phyloP scores from a whole-genome alignment of 2,329 filamentous ascomycete genomes.

The Xylariales sp. region DNA sequence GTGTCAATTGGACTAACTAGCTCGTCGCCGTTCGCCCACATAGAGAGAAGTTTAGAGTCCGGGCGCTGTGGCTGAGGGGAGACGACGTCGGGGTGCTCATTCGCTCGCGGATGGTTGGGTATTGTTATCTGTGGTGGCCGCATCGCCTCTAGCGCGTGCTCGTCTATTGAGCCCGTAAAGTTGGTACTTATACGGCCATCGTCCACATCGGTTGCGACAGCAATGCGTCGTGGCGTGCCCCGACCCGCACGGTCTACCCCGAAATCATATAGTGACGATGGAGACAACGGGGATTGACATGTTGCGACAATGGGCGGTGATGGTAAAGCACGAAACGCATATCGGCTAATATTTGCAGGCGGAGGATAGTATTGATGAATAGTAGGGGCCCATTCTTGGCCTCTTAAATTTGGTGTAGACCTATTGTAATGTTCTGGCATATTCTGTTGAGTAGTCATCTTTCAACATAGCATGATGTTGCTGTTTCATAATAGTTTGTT shows the following conservation, averaged over 20 bases:
- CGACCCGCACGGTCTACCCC: constrained; percentile 25
- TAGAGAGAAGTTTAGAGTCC: constrained; percentile 36
- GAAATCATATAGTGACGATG: constrained; percentile 38
- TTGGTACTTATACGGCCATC: constrained; percentile 11
- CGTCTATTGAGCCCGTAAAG: constrained; percentile 33
- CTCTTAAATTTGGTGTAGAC: constrained; percentile 9
- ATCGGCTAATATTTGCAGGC: constrained; percentile 29
- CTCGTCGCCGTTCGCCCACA: constrained; percentile 33
- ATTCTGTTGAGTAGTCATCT: constrained; percentile 13
- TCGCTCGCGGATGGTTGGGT: constrained; percentile 2
- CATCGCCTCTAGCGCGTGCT: constrained; percentile 33
- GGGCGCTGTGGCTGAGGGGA: constrained; percentile 42
- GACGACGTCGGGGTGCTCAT: constrained; percentile 34
- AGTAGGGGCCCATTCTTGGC: constrained; percentile 11
- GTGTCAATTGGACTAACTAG: constrained; percentile 44
- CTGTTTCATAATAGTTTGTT: constrained; percentile 4
- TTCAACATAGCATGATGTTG: constrained; percentile 1
- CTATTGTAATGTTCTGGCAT: constrained; percentile 29
- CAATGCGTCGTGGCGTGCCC: constrained; percentile 8
- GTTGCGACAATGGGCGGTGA: constrained; percentile 31
- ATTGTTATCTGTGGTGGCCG: constrained; percentile 32
- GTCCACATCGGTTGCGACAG: background rate
- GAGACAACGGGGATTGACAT: constrained; percentile 28
- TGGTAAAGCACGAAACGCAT: constrained; percentile 33
- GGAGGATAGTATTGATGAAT: constrained; percentile 29